A percentile compares a stretch with the other conserved stretches of the same genome.
These are phyloP conservation scores for Rhynchospora pubera DNA, from an alignment of 176 grass and related monocot species.

Conservation along the genomic window DNA sequence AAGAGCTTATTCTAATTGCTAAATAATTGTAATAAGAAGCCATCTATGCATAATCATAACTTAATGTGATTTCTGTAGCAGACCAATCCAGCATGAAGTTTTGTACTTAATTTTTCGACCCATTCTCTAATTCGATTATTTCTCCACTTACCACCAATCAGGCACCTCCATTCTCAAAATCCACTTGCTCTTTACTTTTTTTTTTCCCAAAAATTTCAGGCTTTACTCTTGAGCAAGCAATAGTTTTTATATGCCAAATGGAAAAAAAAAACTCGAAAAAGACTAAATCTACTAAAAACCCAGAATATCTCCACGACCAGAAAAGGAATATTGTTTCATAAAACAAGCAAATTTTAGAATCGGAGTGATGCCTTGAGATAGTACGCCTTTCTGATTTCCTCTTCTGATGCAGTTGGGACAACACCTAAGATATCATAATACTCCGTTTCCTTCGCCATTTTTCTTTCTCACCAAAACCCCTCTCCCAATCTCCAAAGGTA, in stretches of 20 bases:
- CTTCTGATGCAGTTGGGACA: slow-evolving; percentile 54
- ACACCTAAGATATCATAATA: slow-evolving; percentile 92
- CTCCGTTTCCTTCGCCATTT: slow-evolving; percentile 92
- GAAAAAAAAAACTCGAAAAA: neutral
- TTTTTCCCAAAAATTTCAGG: neutral
- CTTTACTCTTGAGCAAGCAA: neutral
- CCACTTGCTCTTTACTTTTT: too few species aligned
- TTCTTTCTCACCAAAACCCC: slow-evolving; percentile 13
- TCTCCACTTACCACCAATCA: too few species aligned
- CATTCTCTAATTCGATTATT: too few species aligned
- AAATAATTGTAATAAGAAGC: neutral
- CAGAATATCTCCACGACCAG: neutral
- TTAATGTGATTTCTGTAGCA: neutral
- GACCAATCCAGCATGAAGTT: neutral
- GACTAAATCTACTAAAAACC: neutral
- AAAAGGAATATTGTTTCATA: neutral
- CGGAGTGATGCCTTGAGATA: slow-evolving; percentile 56
- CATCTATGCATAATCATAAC: neutral
- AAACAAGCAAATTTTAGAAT: neutral
- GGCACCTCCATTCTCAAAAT: too few species aligned
- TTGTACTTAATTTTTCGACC: neutral
- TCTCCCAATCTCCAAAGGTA: neutral
- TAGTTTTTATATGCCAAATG: neutral
- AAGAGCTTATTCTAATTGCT: neutral
- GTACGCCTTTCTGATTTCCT: slow-evolving; percentile 97